phyloP scores from a whole-genome alignment of 345 rosid species.

The Citrus reticulata region DNA sequence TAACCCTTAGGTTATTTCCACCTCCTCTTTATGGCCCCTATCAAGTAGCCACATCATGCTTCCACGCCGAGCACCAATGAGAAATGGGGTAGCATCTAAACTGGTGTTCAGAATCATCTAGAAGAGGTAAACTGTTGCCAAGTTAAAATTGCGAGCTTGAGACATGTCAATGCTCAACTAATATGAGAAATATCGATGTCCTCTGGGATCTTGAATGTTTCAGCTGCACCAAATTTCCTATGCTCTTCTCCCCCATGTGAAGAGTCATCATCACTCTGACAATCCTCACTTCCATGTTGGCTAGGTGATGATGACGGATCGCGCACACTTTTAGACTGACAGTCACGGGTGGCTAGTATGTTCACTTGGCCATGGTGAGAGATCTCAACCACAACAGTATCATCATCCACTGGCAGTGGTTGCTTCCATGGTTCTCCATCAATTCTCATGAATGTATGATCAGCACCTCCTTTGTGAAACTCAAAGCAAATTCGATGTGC shows the following conservation, averaged over 20 bases:
- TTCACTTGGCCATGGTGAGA: conserved; percentile 87
- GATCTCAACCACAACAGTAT: conserved; percentile 75
- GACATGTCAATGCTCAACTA: conserved; percentile 31
- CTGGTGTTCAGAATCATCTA: neutral
- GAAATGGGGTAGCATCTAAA: neutral
- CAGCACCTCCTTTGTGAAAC: conserved; percentile 71
- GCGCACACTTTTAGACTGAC: conserved; percentile 49
- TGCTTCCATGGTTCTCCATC: conserved; percentile 98
- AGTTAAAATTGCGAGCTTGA: neutral
- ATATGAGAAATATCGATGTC: conserved; percentile 70
- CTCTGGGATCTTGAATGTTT: conserved; percentile 82
- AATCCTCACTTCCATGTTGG: conserved; percentile 31
- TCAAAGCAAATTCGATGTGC: conserved; percentile 68
- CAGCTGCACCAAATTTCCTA: conserved; percentile 88
- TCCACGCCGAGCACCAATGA: neutral
- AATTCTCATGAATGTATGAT: conserved; percentile 76
- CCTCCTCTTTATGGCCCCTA: neutral
- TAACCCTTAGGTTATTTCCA: neutral
- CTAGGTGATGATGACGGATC: conserved; percentile 33
- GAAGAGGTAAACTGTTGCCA: neutral
- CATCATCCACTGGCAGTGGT: conserved; percentile 63
- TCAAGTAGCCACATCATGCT: neutral
- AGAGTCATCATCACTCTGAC: conserved; percentile 32
- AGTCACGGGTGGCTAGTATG: conserved; percentile 77
- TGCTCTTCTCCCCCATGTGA: conserved; percentile 46